Evolutionary conservation across 257 asterid genomes (phyloP).

Genomic region (Gentiana dahurica): DNA sequence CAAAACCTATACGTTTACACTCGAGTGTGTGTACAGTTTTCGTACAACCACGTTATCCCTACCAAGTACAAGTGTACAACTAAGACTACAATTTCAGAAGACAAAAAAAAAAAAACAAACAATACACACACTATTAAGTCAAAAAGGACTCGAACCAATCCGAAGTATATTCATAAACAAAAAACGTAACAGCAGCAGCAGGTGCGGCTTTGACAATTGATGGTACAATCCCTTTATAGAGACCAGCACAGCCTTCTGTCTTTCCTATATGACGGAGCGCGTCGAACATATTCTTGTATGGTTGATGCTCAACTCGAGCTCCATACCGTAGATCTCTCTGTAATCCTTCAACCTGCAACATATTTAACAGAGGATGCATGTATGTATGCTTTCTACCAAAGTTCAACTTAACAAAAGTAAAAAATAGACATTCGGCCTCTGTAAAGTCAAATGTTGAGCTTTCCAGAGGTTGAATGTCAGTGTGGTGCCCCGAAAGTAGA

Average conservation of each 20-base stretch:
- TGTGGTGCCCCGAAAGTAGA: too few species aligned
- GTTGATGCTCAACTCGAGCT: slow-evolving; percentile 64
- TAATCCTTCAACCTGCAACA: slow-evolving; percentile 68
- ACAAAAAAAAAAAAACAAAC: not conserved
- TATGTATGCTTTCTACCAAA: too few species aligned
- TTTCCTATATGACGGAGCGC: slow-evolving; percentile 43
- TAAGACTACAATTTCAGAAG: not conserved
- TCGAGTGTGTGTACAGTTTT: too few species aligned
- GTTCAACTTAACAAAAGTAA: too few species aligned
- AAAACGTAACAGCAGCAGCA: slow-evolving; percentile 95
- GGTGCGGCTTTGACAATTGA: slow-evolving; percentile 93
- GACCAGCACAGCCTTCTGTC: slow-evolving; percentile 72
- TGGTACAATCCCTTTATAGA: slow-evolving; percentile 88
- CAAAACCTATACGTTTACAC: too few species aligned
- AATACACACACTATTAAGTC: slow-evolving; percentile 25
- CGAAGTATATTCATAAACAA: slow-evolving; percentile 65
- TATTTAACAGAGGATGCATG: not conserved
- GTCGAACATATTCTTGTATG: slow-evolving; percentile 66
- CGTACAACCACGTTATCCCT: too few species aligned
- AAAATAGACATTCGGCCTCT: too few species aligned
- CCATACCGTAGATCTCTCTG: slow-evolving; percentile 79
- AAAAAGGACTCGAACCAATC: slow-evolving; percentile 61
- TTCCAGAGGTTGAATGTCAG: too few species aligned
- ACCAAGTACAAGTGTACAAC: too few species aligned
- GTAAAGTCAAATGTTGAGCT: too few species aligned